Evolutionary conservation across 805 yeast species (phyloP).

Genomic region (Lipomyces sp.): DNA sequence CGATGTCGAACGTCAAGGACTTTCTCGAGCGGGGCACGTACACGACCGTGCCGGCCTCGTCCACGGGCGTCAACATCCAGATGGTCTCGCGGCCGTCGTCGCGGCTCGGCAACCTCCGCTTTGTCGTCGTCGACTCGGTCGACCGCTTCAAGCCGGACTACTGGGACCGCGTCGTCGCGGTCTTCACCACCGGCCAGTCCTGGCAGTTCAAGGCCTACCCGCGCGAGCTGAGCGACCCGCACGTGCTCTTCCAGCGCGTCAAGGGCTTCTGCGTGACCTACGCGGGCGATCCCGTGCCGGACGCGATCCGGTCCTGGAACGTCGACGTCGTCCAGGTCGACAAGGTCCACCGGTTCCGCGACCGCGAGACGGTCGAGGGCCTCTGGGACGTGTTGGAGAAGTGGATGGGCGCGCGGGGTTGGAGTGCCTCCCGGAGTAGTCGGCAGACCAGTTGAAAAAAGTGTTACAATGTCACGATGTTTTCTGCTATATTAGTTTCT

Average conservation of each 20-base stretch:
- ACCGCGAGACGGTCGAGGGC: constrained; percentile 76
- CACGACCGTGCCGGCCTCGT: constrained; percentile 46
- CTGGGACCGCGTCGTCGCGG: constrained; percentile 96
- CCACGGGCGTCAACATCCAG: constrained; percentile 39
- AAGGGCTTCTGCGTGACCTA: constrained; percentile 78
- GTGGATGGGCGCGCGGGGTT: constrained; percentile 66
- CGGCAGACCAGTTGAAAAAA: neutral
- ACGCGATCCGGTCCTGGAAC: constrained; percentile 79
- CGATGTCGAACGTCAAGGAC: constrained; percentile 60
- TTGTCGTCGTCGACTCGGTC: constrained; percentile 82
- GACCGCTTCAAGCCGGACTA: constrained; percentile 91
- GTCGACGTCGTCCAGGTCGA: constrained; percentile 76
- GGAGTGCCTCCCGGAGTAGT: constrained; percentile 27
- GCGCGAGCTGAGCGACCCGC: constrained; percentile 63
- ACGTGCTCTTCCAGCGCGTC: constrained; percentile 72
- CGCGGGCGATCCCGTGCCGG: constrained; percentile 76
- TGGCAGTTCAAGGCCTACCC: constrained; percentile 95
- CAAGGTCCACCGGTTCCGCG: constrained; percentile 67
- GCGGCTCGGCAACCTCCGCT: constrained; percentile 54
- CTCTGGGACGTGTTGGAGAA: constrained; percentile 84
- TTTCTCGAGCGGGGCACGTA: constrained; percentile 71
- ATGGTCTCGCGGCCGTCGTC: constrained; percentile 56
- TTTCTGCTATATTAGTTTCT: neutral
- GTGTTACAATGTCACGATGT: neutral
- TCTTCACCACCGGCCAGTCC: constrained; percentile 92